Evolutionary conservation across 176 grass and related monocot species (phyloP).

Genomic region (Luzula sylvatica): DNA sequence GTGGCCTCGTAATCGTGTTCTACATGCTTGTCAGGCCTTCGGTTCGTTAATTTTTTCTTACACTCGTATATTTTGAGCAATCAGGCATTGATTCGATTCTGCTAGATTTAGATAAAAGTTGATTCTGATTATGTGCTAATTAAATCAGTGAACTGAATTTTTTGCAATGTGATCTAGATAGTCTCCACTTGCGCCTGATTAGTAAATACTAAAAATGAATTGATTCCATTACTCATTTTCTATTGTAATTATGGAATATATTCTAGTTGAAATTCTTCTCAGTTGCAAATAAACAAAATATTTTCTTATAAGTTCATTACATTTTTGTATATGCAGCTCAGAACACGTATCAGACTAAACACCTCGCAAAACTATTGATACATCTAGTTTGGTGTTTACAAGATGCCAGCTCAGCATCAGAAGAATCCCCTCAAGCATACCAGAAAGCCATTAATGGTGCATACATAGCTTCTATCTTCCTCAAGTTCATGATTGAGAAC

Average conservation of each 20-base stretch:
- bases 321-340: slow-evolving; percentile 69
- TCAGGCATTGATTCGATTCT: not conserved
- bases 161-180: not conserved
- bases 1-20: slow-evolving; percentile 84
- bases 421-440: slow-evolving; percentile 34
- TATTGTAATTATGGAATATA: not conserved
- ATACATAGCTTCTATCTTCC: slow-evolving; percentile 95
- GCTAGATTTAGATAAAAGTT: not conserved
- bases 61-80: not conserved
- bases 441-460: slow-evolving; percentile 88
- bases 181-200: not conserved
- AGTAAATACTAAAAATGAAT: not conserved
- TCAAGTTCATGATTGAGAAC: slow-evolving; percentile 96
- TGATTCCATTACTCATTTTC: not conserved
- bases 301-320: slow-evolving; percentile 5
- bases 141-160: slow-evolving; percentile 9
- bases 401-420: slow-evolving; percentile 41
- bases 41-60: slow-evolving; percentile 35
- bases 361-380: slow-evolving; percentile 90
- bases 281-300: not conserved
- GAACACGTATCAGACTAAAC: slow-evolving; percentile 74
- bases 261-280: too few species aligned
- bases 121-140: not conserved
- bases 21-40: slow-evolving; percentile 80
- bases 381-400: slow-evolving; percentile 95